Conservation (phyloP, 2,329 filamentous ascomycete genomes). For the Colletotrichum sp. region DNA sequence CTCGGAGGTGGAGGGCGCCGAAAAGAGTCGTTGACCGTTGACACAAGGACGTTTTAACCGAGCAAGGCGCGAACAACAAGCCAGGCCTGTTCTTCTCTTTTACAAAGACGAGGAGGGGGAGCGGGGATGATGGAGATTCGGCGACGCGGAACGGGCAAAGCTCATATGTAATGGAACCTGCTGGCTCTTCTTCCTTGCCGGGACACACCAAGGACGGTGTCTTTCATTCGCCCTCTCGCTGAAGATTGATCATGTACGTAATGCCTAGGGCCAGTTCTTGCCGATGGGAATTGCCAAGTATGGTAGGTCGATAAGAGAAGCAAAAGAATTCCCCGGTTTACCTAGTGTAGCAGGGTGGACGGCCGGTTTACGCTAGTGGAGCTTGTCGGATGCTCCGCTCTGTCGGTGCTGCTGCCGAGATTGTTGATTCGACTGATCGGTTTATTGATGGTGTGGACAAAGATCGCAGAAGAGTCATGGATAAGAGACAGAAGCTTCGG, state of each 20-base stretch:
- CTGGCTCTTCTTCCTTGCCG: not conserved
- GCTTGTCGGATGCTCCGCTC: not conserved
- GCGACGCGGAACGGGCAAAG: not conserved
- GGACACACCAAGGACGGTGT: not conserved
- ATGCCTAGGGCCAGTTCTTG: not conserved
- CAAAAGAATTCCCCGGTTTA: not conserved
- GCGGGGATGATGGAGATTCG: not conserved
- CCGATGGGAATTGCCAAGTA: not conserved
- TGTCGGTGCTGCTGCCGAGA: not conserved
- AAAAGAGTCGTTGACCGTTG: not conserved
- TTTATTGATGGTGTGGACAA: not conserved
- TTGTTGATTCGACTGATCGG: not conserved
- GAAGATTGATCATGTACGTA: conserved; percentile 3
- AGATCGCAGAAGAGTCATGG: not conserved
- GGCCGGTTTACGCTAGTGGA: conserved; percentile 2
- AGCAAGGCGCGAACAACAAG: not conserved
- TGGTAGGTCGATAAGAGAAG: conserved; percentile 12
- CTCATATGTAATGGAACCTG: not conserved
- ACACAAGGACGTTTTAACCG: not conserved
- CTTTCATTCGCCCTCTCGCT: not conserved
- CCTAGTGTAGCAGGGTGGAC: not conserved
- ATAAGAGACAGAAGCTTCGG: not conserved
- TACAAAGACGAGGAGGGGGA: not conserved
- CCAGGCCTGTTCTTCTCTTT: not conserved
- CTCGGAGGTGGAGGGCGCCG: not conserved